Percentiles rank a stretch among this genome's conserved stretches.
phyloP scores from a whole-genome alignment of 2,329 filamentous ascomycete genomes.

The Arthrobotrys sinensis region DNA sequence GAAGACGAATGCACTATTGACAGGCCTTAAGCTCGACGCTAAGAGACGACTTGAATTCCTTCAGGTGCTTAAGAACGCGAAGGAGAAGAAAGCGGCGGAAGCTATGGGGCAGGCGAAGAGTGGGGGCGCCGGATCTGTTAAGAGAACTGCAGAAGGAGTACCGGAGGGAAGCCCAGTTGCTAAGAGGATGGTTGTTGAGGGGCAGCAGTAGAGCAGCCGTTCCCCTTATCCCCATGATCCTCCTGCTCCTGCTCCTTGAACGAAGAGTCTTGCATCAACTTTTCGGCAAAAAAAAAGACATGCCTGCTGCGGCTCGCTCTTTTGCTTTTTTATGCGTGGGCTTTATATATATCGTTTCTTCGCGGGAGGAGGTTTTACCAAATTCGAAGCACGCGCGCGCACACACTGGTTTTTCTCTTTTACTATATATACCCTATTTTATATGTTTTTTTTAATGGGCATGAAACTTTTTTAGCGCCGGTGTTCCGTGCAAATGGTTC shows the following conservation, averaged over 20 bases:
- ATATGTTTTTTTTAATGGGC: conserved; percentile 29
- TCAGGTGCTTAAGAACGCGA: conserved; percentile 49
- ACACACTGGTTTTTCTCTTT: conserved; percentile 19
- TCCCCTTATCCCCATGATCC: background rate
- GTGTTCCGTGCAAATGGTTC: conserved; percentile 27
- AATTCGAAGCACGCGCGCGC: conserved; percentile 6
- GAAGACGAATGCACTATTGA: conserved; percentile 21
- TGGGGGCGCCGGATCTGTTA: conserved; percentile 13
- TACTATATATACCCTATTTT: conserved; percentile 10
- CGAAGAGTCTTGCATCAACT: no score
- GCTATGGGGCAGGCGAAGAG: conserved; percentile 37
- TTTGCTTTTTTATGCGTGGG: conserved; percentile 9
- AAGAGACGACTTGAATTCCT: conserved; percentile 42
- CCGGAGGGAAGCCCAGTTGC: conserved; percentile 23
- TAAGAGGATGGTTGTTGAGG: conserved; percentile 46
- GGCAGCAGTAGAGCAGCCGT: conserved; percentile 31
- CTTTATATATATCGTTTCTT: background rate
- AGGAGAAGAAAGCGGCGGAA: conserved; percentile 57
- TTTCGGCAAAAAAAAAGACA: no score
- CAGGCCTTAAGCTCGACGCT: conserved; percentile 26
- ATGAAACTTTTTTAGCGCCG: conserved; percentile 26
- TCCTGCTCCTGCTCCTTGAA: background rate
- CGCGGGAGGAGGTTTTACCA: background rate
- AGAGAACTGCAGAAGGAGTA: conserved; percentile 39
- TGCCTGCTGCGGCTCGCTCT: conserved; percentile 2